Base-by-base conservation (phyloP, 352 stramenopile species). In the Globisporangium heterothallicum region DNA sequence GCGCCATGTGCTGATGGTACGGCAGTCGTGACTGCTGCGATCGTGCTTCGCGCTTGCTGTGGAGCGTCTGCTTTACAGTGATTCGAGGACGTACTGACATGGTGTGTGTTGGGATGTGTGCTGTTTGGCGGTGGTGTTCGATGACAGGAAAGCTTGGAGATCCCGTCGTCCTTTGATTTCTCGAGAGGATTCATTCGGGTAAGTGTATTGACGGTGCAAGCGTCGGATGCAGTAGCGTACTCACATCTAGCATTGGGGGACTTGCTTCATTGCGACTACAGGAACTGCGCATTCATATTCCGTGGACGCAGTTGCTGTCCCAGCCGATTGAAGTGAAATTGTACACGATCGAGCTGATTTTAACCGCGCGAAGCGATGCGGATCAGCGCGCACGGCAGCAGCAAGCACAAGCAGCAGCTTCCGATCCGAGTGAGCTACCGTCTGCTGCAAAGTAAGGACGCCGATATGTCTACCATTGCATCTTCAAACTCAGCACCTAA, bases 281-380 rank as follows among this genome's bases (percentile, higher is more conserved):
- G 77, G 84, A 94, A 47, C 72, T 94, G 46, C 81, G 82, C 27
- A 92, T 94, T 54, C 84, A 92, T 58, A 94, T 94, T 58, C 84
- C 84, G 30, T 94, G 84, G 84, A 92, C 81, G n/a, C 81, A 92
- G 34, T 40, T 94, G 54, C 61, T 94, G 18, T 92, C 81, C 3
- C 84, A 94, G 56, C 74, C 84, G 13, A 94, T 92, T 38, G 84
- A 92, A 50, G 74, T 94, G 44, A 94, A 94, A 49, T 66, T 94
- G 42, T 94, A 92, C 64, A 94, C 84, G 25, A 78, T 92, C n/a
- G 84, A 94, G 47, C 66, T 94, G 26, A 94, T 94, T 51, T 57
- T 94, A 4, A 90, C 79, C 5, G 78, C 78, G 35, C 74, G 74
- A 9, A 66, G 68, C 13, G 58, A 68, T 21, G 45, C 40, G 5